Base-by-base conservation (phyloP, 768 basidiomycete genomes). In the Suillus bovinus region DNA sequence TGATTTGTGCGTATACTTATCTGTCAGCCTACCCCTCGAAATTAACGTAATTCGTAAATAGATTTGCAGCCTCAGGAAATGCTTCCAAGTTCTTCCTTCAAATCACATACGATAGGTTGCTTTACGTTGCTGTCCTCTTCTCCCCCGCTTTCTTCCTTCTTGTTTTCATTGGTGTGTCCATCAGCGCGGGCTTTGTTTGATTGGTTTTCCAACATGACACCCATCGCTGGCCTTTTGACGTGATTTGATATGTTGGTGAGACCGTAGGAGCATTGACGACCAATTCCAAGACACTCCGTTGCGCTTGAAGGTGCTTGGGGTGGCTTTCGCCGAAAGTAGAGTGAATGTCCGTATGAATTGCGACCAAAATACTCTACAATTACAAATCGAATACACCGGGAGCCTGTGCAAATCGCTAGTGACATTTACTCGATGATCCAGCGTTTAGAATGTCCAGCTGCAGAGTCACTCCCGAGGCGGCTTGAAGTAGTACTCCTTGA, bases 141-240 rank as follows among this genome's bases (percentile, higher is more conserved):
- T 88, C 85, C 69, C 79, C 90, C 5, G 66, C 76, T 22, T 94
- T 96, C 71, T 78, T 86, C 4, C 64, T 81, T 1, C 82, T 93
- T 20, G 88, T 90, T 4, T 97, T 84, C 79, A 96, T 96, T 93
- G 88, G 84, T 46, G 79, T 90, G 63, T 83, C 77, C 49, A 73
- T 65, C 16, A 85, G 88, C 36, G 84, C 93, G 2, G 89, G 88
- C 41, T 79, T 71, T 94, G 36, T 97, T 97, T 70, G 70, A 69
- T 38, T 95, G 90, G 90, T 88, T 95, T 67, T 74, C 86, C 46
- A 89, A 88, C 75, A 86, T 92, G 86, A 88, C 90, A 10, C 64
- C 91, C 46, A 74, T 84, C 44, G 78, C 81, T 31, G 86, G 86
- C 20, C 78, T 94, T 27, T 80, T 92, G 79, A 89, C 90, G 7